These are phyloP conservation scores for Kuraishia ogatae DNA, from an alignment of 805 yeast genomes.

Conservation along the genomic window DNA sequence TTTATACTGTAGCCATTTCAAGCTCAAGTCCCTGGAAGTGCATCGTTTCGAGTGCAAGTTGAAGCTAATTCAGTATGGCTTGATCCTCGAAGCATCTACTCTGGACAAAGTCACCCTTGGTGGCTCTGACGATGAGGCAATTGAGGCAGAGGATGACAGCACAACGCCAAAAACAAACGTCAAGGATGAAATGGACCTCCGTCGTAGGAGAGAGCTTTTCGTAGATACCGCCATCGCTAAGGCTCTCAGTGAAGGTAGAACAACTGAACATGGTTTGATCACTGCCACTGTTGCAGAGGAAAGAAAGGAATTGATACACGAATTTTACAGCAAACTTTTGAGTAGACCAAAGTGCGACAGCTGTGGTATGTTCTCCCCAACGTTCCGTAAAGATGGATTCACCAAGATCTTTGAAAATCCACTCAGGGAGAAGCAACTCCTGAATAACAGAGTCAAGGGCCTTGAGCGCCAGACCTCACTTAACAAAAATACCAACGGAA, in stretches of 20 bases:
- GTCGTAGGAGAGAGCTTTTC: conserved; percentile 47
- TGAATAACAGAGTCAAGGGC: conserved; percentile 81
- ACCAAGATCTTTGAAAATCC: conserved; percentile 88
- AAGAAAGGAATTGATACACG: conserved; percentile 64
- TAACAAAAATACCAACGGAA: conserved; percentile 21
- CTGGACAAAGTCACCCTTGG: conserved; percentile 53
- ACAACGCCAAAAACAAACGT: conserved; percentile 11
- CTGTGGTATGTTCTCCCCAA: conserved; percentile 93
- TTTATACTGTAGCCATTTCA: conserved; percentile 83
- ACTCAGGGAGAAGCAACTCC: conserved; percentile 69
- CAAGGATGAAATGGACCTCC: conserved; percentile 28
- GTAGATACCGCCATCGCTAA: conserved; percentile 63
- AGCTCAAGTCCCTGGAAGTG: conserved; percentile 57
- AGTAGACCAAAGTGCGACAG: conserved; percentile 87
- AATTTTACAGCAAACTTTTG: conserved; percentile 64
- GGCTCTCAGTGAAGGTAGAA: conserved; percentile 71
- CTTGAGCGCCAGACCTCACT: conserved; percentile 65
- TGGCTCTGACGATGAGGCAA: conserved; percentile 33
- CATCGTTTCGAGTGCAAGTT: conserved; percentile 75
- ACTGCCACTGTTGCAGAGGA: conserved; percentile 86
- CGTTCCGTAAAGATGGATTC: conserved; percentile 90
- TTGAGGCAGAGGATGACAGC: conserved; percentile 35
- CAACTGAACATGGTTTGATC: conserved; percentile 55
- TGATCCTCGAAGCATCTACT: conserved; percentile 67
- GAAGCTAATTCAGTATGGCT: conserved; percentile 78